Conservation (phyloP, 2,329 filamentous ascomycete genomes). For the Nigrospora sphaerica region DNA sequence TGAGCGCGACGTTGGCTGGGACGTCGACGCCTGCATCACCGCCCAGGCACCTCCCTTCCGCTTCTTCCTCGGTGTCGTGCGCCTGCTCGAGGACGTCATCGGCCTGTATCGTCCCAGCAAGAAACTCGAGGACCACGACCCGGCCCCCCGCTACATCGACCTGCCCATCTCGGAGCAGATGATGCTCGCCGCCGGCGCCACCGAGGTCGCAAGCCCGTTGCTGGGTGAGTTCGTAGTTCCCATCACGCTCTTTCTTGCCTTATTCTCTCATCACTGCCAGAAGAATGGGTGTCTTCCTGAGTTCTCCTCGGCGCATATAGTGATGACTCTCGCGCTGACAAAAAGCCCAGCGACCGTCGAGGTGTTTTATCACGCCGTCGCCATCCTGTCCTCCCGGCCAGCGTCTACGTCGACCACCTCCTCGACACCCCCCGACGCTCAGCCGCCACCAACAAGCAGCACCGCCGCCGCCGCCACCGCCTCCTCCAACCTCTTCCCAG, state of each 20-base stretch:
- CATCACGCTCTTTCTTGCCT: no score
- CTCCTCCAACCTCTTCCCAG: constrained; percentile 32
- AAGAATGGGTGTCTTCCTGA: no score
- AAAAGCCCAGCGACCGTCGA: constrained; percentile 46
- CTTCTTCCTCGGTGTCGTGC: constrained; percentile 46
- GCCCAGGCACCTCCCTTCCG: constrained; percentile 48
- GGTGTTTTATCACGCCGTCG: constrained; percentile 56
- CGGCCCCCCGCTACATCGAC: constrained; percentile 37
- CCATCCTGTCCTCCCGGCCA: constrained; percentile 55
- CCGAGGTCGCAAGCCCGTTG: constrained; percentile 38
- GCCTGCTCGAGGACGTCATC: constrained; percentile 52
- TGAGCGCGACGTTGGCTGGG: constrained; percentile 50
- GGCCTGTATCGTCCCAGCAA: constrained; percentile 51
- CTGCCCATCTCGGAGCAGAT: constrained; percentile 50
- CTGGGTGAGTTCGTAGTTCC: constrained; percentile 32
- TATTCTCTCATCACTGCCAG: neutral
- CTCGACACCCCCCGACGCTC: no score
- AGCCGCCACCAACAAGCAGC: no score
- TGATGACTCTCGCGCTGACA: constrained; percentile 11
- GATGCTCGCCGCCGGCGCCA: constrained; percentile 46
- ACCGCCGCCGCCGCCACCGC: constrained; percentile 27
- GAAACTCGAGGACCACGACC: constrained; percentile 27
- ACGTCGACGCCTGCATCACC: constrained; percentile 42
- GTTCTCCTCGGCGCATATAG: neutral
- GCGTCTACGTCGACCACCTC: constrained; percentile 19